phyloP scores from a whole-genome alignment of 768 basidiomycete species.

The Amanita muscaria region DNA sequence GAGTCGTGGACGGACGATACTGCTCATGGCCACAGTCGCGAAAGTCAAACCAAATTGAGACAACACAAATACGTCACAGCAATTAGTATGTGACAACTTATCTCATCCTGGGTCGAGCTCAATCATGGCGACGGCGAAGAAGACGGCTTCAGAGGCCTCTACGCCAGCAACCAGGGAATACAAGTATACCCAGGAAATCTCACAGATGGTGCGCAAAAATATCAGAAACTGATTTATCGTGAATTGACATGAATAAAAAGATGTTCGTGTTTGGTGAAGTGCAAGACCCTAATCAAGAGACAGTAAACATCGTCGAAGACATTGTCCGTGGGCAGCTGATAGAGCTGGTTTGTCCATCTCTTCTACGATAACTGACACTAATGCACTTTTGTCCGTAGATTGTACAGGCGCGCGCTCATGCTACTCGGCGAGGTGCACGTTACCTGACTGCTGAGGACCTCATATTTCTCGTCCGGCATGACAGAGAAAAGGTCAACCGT shows the following conservation, averaged over 20 bases:
- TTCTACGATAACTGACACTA: background rate
- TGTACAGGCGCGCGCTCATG: conserved; percentile 79
- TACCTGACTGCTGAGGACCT: conserved; percentile 90
- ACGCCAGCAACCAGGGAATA: conserved; percentile 43
- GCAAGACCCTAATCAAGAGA: conserved; percentile 79
- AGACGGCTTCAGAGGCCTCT: conserved; percentile 11
- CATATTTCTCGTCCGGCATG: conserved; percentile 92
- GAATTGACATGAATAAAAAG: conserved; percentile 26
- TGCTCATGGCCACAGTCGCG: background rate
- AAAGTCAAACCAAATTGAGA: background rate
- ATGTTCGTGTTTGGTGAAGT: conserved; percentile 98
- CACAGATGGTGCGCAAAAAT: conserved; percentile 66
- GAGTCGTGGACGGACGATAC: background rate
- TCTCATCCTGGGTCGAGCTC: background rate
- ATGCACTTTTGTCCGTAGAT: conserved; percentile 39
- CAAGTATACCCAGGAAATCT: conserved; percentile 87
- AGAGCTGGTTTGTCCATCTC: conserved; percentile 55
- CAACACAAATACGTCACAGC: background rate
- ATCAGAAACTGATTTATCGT: no score
- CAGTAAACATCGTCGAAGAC: conserved; percentile 92
- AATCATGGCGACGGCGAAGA: conserved; percentile 8
- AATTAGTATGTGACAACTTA: background rate
- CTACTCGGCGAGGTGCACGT: conserved; percentile 74
- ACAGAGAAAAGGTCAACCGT: conserved; percentile 89
- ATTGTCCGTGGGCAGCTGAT: conserved; percentile 86